A percentile compares a stretch with the other conserved stretches of the same genome.
Evolutionary conservation across 2,329 filamentous ascomycete genomes (phyloP).

Genomic region (Neofusicoccum laricinum): DNA sequence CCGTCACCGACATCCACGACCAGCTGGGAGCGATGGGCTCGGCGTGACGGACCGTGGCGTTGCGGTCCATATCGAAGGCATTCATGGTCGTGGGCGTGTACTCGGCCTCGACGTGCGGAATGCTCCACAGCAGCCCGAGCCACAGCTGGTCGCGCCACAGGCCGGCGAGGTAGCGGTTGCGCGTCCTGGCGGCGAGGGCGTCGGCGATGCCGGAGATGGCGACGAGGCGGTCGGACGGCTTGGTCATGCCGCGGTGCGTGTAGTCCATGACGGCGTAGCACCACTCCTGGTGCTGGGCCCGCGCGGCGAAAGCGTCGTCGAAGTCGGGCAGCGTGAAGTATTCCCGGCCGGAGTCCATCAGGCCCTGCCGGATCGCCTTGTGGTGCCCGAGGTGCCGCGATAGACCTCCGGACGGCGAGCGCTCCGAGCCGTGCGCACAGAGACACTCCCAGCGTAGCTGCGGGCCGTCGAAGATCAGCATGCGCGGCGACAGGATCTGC

Average conservation of each 20-base stretch:
- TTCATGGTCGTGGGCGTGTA: not conserved
- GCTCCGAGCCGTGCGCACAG: constrained; percentile 21
- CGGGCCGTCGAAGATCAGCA: not conserved
- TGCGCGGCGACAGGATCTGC: not conserved
- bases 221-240: not conserved
- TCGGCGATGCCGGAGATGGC: not conserved
- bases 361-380: constrained; percentile 19
- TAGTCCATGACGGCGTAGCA: constrained; percentile 9
- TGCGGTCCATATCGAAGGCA: not conserved
- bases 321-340: constrained; percentile 18
- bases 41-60: not conserved
- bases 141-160: not conserved
- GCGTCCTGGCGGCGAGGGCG: not conserved
- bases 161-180: not conserved
- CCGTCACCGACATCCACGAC: not conserved
- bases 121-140: not conserved
- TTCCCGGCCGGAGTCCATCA: constrained; percentile 18
- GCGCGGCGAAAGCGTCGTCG: constrained; percentile 5
- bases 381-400: constrained; percentile 20
- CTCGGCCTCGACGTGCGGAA: not conserved
- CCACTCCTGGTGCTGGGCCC: constrained; percentile 20
- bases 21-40: not conserved
- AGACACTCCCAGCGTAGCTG: not conserved
- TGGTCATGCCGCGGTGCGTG: not conserved
- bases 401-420: constrained; percentile 19